Percentiles rank a stretch among this genome's conserved stretches.
phyloP scores from a whole-genome alignment of 148 eudicot species.

The Cornus controversa region DNA sequence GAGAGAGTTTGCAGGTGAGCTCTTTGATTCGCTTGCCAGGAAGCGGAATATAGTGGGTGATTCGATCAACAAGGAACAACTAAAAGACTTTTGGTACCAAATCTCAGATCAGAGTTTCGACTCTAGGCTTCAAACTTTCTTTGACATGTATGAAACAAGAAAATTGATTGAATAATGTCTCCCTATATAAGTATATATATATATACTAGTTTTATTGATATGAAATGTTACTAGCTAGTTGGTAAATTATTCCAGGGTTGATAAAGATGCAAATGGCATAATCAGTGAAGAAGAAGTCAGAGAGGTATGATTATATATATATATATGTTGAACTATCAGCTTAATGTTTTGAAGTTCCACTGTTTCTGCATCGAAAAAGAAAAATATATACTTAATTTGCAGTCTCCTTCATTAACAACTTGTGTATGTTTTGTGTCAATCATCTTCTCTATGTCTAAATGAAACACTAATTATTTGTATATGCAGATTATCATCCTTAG shows the following conservation, averaged over 20 bases:
- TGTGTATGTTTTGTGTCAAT: too few species aligned
- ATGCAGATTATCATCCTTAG: conserved; percentile 51
- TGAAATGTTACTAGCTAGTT: not conserved
- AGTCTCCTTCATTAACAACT: too few species aligned
- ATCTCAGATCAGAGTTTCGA: too few species aligned
- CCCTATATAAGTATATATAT: too few species aligned
- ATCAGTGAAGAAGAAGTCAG: conserved; percentile 39
- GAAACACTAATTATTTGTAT: too few species aligned
- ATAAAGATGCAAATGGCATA: conserved; percentile 41
- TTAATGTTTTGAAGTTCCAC: too few species aligned
- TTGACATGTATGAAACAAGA: conserved; percentile 33
- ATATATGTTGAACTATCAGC: not conserved
- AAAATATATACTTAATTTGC: too few species aligned
- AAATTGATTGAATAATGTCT: not conserved
- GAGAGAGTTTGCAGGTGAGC: conserved; percentile 32
- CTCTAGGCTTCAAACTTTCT: conserved; percentile 37
- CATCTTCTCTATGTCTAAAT: too few species aligned
- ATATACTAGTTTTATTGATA: not conserved
- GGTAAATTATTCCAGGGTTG: too few species aligned
- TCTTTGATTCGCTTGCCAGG: conserved; percentile 35
- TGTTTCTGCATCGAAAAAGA: too few species aligned
- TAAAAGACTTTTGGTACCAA: conserved; percentile 42
- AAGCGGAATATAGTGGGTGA: conserved; percentile 26
- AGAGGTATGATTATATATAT: conserved; percentile 35
- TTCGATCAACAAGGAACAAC: conserved; percentile 23